A percentile compares a stretch with the other conserved stretches of the same genome.
These are phyloP conservation scores for Fusarium fracticaudum DNA, from an alignment of 2,329 filamentous ascomycete genomes.

Conservation along the genomic window DNA sequence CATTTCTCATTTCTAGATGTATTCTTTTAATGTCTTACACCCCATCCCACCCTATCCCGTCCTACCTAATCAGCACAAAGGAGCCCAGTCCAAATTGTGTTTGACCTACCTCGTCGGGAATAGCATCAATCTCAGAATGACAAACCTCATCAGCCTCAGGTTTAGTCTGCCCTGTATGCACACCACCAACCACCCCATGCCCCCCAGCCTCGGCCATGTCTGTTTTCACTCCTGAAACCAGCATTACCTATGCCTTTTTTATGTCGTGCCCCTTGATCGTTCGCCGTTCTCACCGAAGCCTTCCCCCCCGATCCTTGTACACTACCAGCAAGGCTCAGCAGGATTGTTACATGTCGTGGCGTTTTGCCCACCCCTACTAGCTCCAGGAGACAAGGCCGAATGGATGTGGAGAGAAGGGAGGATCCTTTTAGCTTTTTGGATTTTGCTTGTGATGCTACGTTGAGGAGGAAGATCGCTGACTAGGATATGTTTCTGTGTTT, in stretches of 20 bases:
- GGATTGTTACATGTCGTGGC: slow-evolving; percentile 27
- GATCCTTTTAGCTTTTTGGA: neutral
- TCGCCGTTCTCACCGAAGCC: slow-evolving; percentile 11
- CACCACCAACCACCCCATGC: neutral
- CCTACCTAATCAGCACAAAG: neutral
- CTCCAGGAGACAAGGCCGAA: slow-evolving; percentile 8
- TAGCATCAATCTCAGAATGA: slow-evolving; percentile 24
- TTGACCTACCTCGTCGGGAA: slow-evolving; percentile 24
- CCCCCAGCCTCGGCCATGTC: slow-evolving; percentile 2
- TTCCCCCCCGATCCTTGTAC: slow-evolving; percentile 8
- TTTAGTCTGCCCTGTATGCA: neutral
- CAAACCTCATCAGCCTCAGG: slow-evolving; percentile 4
- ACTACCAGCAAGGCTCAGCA: slow-evolving; percentile 1
- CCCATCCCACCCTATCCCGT: neutral
- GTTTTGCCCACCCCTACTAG: slow-evolving; percentile 12
- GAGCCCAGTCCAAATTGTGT: neutral
- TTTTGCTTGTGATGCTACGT: neutral
- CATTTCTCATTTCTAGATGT: neutral
- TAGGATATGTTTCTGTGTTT: neutral
- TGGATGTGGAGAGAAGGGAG: slow-evolving; percentile 8
- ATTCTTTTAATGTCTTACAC: neutral
- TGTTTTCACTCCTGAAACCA: slow-evolving; percentile 21
- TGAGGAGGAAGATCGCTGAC: neutral
- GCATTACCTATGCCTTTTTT: neutral
- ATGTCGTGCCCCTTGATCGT: neutral